Evolutionary conservation across 2,329 filamentous ascomycete genomes (phyloP).

Genomic region (Ploettnerulaceae sp.): DNA sequence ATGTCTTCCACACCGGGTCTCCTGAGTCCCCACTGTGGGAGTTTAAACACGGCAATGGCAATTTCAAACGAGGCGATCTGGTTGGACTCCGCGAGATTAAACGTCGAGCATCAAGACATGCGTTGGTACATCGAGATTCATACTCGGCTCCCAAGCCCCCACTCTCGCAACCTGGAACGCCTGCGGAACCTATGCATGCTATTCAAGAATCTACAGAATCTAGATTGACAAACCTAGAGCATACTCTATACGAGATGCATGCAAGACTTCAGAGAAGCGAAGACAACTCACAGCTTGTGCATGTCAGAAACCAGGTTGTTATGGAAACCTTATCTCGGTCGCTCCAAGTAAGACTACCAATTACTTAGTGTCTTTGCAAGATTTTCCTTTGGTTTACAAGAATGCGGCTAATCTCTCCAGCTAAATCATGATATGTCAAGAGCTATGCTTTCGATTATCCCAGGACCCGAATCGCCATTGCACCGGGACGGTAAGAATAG

Average conservation of each 20-base stretch:
- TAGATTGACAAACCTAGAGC: constrained; percentile 70
- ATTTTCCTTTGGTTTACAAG: not conserved
- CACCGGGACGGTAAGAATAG: constrained; percentile 71
- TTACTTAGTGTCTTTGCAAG: not conserved
- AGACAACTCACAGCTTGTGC: constrained; percentile 74
- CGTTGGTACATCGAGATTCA: constrained; percentile 85
- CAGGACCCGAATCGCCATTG: constrained; percentile 68
- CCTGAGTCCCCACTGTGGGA: constrained; percentile 96
- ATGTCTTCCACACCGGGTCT: constrained; percentile 93
- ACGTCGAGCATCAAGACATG: constrained; percentile 85
- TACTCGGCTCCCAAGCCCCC: constrained; percentile 73
- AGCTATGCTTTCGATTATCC: constrained; percentile 67
- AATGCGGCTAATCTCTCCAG: constrained; percentile 40
- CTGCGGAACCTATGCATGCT: constrained; percentile 70
- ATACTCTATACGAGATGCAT: constrained; percentile 76
- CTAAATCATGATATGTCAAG: constrained; percentile 83
- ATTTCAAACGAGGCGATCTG: constrained; percentile 92
- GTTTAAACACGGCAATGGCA: constrained; percentile 96
- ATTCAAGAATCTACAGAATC: constrained; percentile 71
- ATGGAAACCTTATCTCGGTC: constrained; percentile 75
- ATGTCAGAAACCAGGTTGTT: constrained; percentile 73
- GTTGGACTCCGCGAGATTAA: constrained; percentile 93
- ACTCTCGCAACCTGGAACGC: constrained; percentile 75
- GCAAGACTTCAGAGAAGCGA: constrained; percentile 74
- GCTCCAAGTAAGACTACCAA: constrained; percentile 49